Evolutionary conservation across 306 rosid genomes (phyloP), one percentile per base, ranked within the genome.

Genomic region (Crotalaria pallida): DNA sequence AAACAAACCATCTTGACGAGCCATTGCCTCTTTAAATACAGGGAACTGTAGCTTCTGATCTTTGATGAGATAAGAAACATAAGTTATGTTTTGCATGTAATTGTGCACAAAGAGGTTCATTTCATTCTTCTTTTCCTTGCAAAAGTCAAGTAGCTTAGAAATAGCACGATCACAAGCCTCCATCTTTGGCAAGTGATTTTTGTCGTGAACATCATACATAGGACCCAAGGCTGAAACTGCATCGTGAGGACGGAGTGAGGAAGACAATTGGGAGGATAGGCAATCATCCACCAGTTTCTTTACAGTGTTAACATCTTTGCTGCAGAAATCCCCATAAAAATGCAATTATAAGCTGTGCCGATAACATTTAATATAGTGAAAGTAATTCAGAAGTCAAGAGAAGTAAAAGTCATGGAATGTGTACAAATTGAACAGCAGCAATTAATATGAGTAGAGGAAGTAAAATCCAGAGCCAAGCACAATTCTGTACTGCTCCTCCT

Each of bases 201-300:
- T 89, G 76, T 91, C 92, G 77, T 95, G 99, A 71, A 95, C 91
- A 75, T 95, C 96, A 66, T 95, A 95, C 97, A 95, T 95, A 59
- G 96, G 99, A 73, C 99, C 99, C 84, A 95, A 71, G 77, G 99
- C 99, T 9, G 99, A 95, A 75, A 95, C 99, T 0, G 99, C 99
- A 87, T 95, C 99, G 65, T 91, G 99, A 71, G 99, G 99, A 64
- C 97, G 96, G 60, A 95, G 92, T 26, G 97, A 89, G 52, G 97
- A 91, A 48, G 99, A 87, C 78, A 91, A 73, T 47, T 86, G 96
- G 55, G 91, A 69, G 63, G 96, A 89, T 72, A 89, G 82, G 67
- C 96, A 91, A 69, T 95, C 99, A 82, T 91, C 96, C 72, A 95
- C 97, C 23, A 95, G 86, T 78, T 84, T 89, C 89, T 91, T 95